A percentile compares a stretch with the other conserved stretches of the same genome.
These are phyloP conservation scores for Casaregolazyma lundiana DNA, from an alignment of 1,139 yeast genomes.

Conservation along the genomic window DNA sequence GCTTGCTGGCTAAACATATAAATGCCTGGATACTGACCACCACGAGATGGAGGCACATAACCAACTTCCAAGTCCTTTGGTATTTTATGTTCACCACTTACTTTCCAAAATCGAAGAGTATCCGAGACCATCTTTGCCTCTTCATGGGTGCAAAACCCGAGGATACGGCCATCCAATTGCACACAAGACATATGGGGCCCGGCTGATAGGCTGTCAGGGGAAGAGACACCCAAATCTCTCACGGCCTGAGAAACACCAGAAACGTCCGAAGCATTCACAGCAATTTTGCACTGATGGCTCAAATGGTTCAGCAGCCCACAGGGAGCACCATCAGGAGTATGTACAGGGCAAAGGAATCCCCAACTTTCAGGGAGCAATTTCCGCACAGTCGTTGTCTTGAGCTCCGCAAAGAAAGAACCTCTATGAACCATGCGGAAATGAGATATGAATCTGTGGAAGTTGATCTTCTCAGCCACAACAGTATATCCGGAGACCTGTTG, in stretches of 20 bases:
- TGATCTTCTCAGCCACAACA: constrained; percentile 97
- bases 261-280: constrained; percentile 75
- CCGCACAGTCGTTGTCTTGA: constrained; percentile 96
- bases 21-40: constrained; percentile 97
- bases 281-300: constrained; percentile 87
- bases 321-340: constrained; percentile 99
- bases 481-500: constrained; percentile 98
- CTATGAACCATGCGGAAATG: constrained; percentile 99
- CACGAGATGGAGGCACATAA: constrained; percentile 86
- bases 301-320: constrained; percentile 97
- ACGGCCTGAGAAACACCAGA: constrained; percentile 62
- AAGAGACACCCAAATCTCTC: constrained; percentile 73
- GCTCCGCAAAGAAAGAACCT: constrained; percentile 98
- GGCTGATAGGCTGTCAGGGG: constrained; percentile 66
- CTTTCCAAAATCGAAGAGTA: constrained; percentile 89
- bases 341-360: constrained; percentile 99
- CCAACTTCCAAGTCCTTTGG: constrained; percentile 91
- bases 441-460: constrained; percentile 91
- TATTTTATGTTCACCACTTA: constrained; percentile 68
- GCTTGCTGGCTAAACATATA: constrained; percentile 87
- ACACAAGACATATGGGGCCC: constrained; percentile 83
- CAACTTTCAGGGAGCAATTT: constrained; percentile 95
- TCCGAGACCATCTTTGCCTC: constrained; percentile 86
- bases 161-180: constrained; percentile 85
- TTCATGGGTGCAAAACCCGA: constrained; percentile 93